Percentiles rank a stretch among this genome's conserved stretches.
phyloP scores from a whole-genome alignment of 805 yeast genomes.

The Zygoascus ofunaensis region DNA sequence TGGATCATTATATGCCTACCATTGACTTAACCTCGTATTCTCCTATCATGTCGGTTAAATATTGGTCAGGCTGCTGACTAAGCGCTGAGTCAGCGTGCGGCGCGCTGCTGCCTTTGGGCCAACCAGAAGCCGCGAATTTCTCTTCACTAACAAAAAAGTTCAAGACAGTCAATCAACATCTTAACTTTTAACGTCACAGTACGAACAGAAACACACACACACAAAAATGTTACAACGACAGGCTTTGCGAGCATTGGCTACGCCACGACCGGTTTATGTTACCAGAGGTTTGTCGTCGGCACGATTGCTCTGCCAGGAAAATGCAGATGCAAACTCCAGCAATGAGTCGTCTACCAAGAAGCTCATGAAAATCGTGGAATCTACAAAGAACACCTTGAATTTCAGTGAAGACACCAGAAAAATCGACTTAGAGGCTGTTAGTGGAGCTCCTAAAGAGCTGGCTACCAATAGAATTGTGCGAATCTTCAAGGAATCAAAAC shows the following conservation, averaged over 20 bases:
- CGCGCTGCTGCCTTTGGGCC: too few relatives aligned
- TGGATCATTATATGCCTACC: too few relatives aligned
- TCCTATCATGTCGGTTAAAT: too few relatives aligned
- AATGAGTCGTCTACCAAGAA: neutral
- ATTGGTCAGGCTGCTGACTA: too few relatives aligned
- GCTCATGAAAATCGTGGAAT: constrained; percentile 1
- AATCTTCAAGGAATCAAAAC: constrained; percentile 65
- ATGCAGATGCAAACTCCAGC: neutral
- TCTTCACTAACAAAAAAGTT: too few relatives aligned
- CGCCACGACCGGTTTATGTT: neutral
- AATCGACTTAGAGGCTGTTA: constrained; percentile 41
- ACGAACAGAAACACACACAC: too few relatives aligned
- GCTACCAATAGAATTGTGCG: constrained; percentile 56
- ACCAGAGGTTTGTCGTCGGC: neutral
- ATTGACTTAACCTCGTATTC: too few relatives aligned
- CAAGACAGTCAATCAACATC: too few relatives aligned
- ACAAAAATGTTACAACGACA: neutral
- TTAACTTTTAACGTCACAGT: too few relatives aligned
- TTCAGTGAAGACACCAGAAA: constrained; percentile 7
- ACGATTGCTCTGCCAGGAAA: neutral
- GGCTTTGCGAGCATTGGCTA: neutral
- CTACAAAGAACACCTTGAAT: constrained; percentile 1
- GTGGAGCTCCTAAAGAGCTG: constrained; percentile 72
- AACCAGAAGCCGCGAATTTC: too few relatives aligned
- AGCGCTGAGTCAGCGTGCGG: neutral